Evolutionary conservation across 345 rosid genomes (phyloP).

Genomic region (Citrus inodora): DNA sequence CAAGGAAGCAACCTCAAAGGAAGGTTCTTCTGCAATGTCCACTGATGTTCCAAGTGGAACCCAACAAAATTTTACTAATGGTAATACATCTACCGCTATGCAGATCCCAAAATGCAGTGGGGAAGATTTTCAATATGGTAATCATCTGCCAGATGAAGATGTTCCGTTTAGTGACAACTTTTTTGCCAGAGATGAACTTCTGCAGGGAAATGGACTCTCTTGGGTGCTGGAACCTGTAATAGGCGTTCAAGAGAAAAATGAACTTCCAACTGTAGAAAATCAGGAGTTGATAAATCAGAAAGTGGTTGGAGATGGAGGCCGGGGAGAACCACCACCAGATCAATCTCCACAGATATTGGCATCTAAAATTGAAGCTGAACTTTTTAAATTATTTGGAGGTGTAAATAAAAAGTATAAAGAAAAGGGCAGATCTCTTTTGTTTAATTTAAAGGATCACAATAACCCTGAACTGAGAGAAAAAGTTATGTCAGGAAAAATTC

Average conservation of each 20-base stretch:
- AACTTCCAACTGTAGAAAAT: slow-evolving; percentile 20
- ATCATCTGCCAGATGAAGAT: slow-evolving; percentile 50
- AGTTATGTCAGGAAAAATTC: slow-evolving; percentile 69
- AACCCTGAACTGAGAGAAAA: slow-evolving; percentile 85
- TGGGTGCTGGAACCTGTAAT: slow-evolving; percentile 67
- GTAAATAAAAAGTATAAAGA: slow-evolving; percentile 96
- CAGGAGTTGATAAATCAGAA: slow-evolving; percentile 17
- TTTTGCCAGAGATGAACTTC: slow-evolving; percentile 82
- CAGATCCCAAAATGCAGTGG: slow-evolving; percentile 25
- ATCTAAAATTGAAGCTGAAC: slow-evolving; percentile 63
- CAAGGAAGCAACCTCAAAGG: slow-evolving; percentile 25
- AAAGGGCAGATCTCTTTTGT: slow-evolving; percentile 81
- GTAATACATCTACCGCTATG: slow-evolving; percentile 18
- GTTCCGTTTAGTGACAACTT: slow-evolving; percentile 64
- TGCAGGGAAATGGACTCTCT: slow-evolving; percentile 92
- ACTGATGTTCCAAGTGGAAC: slow-evolving; percentile 17
- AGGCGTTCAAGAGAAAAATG: slow-evolving; percentile 33
- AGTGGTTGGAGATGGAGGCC: slow-evolving; percentile 6
- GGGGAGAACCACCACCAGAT: slow-evolving; percentile 10
- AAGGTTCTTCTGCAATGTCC: slow-evolving; percentile 19
- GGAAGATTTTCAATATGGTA: slow-evolving; percentile 37
- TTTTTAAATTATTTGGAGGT: slow-evolving; percentile 79
- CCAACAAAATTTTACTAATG: slow-evolving; percentile 24
- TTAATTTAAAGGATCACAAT: slow-evolving; percentile 83
- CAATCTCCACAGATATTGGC: slow-evolving; percentile 58